Evolutionary conservation across 148 eudicot genomes (phyloP).

Genomic region (Heliosperma pusillum): DNA sequence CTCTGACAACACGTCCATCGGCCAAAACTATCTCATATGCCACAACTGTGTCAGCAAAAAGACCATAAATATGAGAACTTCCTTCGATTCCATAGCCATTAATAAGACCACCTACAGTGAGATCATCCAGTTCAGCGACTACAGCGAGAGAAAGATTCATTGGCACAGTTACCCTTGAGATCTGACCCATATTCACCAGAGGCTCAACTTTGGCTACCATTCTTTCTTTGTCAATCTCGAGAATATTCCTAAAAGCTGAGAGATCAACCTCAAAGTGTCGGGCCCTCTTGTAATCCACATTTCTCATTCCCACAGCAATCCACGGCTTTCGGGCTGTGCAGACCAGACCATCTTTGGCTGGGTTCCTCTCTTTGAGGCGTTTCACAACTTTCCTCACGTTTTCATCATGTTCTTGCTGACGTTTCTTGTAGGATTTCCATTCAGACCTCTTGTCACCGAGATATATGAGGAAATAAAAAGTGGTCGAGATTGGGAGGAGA

Average conservation of each 20-base stretch:
- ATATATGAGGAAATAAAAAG: slow-evolving; percentile 67
- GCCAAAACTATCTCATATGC: slow-evolving; percentile 83
- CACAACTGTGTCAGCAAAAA: slow-evolving; percentile 89
- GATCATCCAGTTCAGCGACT: slow-evolving; percentile 88
- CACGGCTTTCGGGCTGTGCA: too few relatives aligned
- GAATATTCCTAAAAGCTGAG: slow-evolving; percentile 65
- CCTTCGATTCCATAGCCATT: slow-evolving; percentile 89
- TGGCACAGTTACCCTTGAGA: slow-evolving; percentile 69
- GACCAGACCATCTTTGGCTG: too few relatives aligned
- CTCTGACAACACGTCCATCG: slow-evolving; percentile 67
- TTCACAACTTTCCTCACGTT: slow-evolving; percentile 77
- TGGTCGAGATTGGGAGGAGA: slow-evolving; percentile 74
- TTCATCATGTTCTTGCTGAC: slow-evolving; percentile 75
- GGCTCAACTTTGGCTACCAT: slow-evolving; percentile 81
- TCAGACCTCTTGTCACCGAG: too few relatives aligned
- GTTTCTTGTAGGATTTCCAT: too few relatives aligned
- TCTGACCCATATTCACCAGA: slow-evolving; percentile 90
- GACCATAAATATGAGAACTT: too few relatives aligned
- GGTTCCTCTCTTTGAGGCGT: too few relatives aligned
- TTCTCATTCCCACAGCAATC: too few relatives aligned
- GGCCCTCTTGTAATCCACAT: too few relatives aligned
- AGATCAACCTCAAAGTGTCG: slow-evolving; percentile 89
- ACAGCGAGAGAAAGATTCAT: too few relatives aligned
- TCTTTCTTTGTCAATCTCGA: slow-evolving; percentile 66
- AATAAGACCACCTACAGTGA: slow-evolving; percentile 86